phyloP scores from a whole-genome alignment of 2,329 filamentous ascomycete genomes.

The Colletotrichum filicis region DNA sequence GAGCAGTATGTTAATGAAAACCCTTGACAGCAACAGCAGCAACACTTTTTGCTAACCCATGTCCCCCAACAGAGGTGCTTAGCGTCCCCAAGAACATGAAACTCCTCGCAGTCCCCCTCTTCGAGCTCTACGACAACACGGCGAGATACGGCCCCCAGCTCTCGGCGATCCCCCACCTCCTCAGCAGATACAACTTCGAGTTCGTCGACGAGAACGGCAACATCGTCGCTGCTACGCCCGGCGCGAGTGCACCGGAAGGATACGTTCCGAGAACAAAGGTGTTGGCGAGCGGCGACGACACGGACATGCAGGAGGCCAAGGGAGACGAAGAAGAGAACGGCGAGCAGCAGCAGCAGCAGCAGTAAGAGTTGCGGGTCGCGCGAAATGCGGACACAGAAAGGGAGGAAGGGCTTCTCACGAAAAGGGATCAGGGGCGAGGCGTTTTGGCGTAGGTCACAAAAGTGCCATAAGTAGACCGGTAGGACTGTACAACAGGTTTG shows the following conservation, averaged over 20 bases:
- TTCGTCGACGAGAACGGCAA: slow-evolving; percentile 95
- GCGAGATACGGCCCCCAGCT: slow-evolving; percentile 94
- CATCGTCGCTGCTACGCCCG: slow-evolving; percentile 86
- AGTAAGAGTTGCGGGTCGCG: not conserved
- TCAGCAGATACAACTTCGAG: slow-evolving; percentile 97
- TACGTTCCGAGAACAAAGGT: slow-evolving; percentile 74
- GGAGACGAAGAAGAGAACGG: slow-evolving; percentile 60
- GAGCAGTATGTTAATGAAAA: slow-evolving; percentile 73
- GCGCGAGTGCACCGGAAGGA: slow-evolving; percentile 67
- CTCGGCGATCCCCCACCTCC: slow-evolving; percentile 92
- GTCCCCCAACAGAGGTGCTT: slow-evolving; percentile 75
- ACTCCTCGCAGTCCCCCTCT: slow-evolving; percentile 92
- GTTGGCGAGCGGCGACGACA: slow-evolving; percentile 69
- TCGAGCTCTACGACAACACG: slow-evolving; percentile 98
- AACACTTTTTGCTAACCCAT: slow-evolving; percentile 36
- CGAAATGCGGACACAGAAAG: not conserved
- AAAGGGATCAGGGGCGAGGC: slow-evolving; percentile 31
- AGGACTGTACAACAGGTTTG: slow-evolving; percentile 29
- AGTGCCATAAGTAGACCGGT: slow-evolving; percentile 20
- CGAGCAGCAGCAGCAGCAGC: slow-evolving; percentile 34
- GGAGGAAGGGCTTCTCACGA: not conserved
- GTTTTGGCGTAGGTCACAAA: slow-evolving; percentile 37
- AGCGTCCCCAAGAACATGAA: slow-evolving; percentile 99
- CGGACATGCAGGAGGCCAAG: slow-evolving; percentile 65
- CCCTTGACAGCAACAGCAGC: slow-evolving; percentile 4